phyloP scores from a whole-genome alignment of 139 green algal species.

The Chlorella sp. region DNA sequence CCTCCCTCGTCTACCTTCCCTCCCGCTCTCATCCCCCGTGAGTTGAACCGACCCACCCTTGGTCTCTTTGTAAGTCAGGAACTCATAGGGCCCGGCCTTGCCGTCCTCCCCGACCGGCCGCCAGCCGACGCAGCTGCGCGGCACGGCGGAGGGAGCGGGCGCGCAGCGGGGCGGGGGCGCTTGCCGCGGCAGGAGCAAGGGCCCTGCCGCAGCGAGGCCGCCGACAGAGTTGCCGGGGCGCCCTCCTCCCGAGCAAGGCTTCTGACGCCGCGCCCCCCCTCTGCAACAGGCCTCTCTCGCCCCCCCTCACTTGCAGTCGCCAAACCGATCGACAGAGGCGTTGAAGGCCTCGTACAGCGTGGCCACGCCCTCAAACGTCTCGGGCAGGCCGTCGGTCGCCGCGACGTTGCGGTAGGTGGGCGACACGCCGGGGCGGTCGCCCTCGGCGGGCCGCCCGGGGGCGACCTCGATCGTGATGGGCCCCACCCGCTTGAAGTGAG shows the following conservation, averaged over 20 bases:
- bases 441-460: constrained; percentile 3
- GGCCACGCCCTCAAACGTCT: constrained; percentile 39
- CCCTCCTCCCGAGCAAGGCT: background rate
- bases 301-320: constrained; percentile 44
- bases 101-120: constrained; percentile 40
- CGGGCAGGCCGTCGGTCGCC: constrained; percentile 57
- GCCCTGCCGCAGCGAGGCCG: background rate
- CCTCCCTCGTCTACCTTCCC: background rate
- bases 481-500: too few species aligned
- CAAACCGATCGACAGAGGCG: constrained; percentile 50
- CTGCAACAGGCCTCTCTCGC: background rate
- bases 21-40: background rate
- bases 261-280: background rate
- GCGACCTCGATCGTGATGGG: constrained; percentile 21
- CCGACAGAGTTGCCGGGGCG: background rate
- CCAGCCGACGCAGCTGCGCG: constrained; percentile 34
- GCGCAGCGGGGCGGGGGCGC: too few species aligned
- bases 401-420: constrained; percentile 49
- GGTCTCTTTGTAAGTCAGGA: constrained; percentile 59
- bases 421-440: constrained; percentile 29
- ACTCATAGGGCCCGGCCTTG: constrained; percentile 39
- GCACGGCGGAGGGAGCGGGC: background rate
- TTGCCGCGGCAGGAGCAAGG: background rate
- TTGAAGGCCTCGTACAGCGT: constrained; percentile 84
- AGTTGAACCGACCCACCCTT: constrained; percentile 24